Percentiles rank a stretch among this genome's conserved stretches.
phyloP scores from a whole-genome alignment of 2,329 filamentous ascomycete genomes.

The Ceratocystis destructans region DNA sequence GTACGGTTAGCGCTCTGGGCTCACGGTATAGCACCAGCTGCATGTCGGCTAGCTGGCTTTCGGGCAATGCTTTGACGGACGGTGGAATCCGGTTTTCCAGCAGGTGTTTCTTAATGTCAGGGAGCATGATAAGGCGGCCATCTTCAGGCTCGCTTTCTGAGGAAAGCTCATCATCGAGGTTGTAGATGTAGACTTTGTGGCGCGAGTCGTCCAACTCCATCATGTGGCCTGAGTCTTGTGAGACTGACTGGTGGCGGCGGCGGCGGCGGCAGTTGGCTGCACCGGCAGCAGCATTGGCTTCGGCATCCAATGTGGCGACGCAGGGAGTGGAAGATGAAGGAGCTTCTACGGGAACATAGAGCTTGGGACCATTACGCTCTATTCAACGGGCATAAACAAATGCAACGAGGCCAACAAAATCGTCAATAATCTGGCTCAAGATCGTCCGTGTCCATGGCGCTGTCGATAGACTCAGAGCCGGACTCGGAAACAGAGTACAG shows the following conservation, averaged over 20 bases:
- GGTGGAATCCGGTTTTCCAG: constrained; percentile 56
- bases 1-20: constrained; percentile 60
- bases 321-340: constrained; percentile 24
- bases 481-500: constrained; percentile 14
- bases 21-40: constrained; percentile 76
- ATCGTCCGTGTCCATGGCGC: constrained; percentile 19
- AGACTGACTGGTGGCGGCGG: constrained; percentile 7
- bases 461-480: constrained; percentile 15
- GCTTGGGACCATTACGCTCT: constrained; percentile 50
- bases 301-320: constrained; percentile 7
- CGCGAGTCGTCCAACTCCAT: constrained; percentile 84
- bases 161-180: constrained; percentile 76
- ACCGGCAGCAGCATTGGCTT: constrained; percentile 7
- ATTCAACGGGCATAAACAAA: constrained; percentile 18
- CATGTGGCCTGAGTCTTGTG: constrained; percentile 43
- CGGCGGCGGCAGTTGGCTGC: constrained; percentile 21
- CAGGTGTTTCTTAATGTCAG: constrained; percentile 74
- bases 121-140: constrained; percentile 60
- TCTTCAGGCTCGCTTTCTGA: constrained; percentile 40
- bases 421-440: constrained; percentile 22
- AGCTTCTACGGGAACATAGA: constrained; percentile 51
- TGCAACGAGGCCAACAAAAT: constrained; percentile 2
- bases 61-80: constrained; percentile 32
- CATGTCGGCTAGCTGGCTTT: constrained; percentile 37
- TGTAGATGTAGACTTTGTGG: constrained; percentile 79